These are phyloP conservation scores for Aspergillus cristatus DNA, from an alignment of 495 filamentous ascomycete species.

Conservation along the genomic window DNA sequence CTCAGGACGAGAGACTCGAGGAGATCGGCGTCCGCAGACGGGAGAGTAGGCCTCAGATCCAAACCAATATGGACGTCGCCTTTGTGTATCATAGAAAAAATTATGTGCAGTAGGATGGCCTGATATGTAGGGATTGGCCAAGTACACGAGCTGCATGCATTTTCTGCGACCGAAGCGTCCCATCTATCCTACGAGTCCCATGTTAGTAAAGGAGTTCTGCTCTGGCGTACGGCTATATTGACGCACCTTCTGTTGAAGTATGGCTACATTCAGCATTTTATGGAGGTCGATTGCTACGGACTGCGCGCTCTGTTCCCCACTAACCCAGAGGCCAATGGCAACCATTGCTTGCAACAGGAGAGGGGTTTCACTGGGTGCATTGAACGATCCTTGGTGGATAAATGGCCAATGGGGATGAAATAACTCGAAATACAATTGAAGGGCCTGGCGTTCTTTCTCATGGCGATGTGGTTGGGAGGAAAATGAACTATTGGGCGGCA, in stretches of 20 bases:
- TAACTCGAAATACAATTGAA: slow-evolving; percentile 18
- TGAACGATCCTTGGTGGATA: slow-evolving; percentile 18
- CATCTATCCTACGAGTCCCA: slow-evolving; percentile 15
- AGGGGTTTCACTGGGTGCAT: slow-evolving; percentile 6
- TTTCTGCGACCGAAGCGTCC: slow-evolving; percentile 13
- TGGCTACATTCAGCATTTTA: slow-evolving; percentile 12
- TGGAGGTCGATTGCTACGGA: slow-evolving; percentile 16
- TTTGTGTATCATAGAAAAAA: slow-evolving; percentile 11
- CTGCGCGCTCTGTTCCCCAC: slow-evolving; percentile 6
- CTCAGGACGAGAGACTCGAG: slow-evolving; percentile 16
- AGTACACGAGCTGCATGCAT: slow-evolving; percentile 4
- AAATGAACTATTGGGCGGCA: neutral
- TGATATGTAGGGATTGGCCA: slow-evolving; percentile 28
- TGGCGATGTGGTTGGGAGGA: neutral
- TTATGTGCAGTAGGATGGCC: slow-evolving; percentile 22
- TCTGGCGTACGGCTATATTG: neutral
- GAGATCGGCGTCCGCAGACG: slow-evolving; percentile 5
- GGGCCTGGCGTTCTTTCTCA: slow-evolving; percentile 8
- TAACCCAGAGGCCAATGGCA: slow-evolving; percentile 20
- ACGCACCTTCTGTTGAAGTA: slow-evolving; percentile 18
- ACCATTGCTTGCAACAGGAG: slow-evolving; percentile 22
- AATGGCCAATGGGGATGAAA: slow-evolving; percentile 27
- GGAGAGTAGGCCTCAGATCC: slow-evolving; percentile 12
- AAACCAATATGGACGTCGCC: slow-evolving; percentile 1
- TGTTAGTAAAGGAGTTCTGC: slow-evolving; percentile 4